A percentile compares a stretch with the other conserved stretches of the same genome.
Conservation (phyloP, 176 grass and related monocot genomes). For the Paspalum vaginatum region DNA sequence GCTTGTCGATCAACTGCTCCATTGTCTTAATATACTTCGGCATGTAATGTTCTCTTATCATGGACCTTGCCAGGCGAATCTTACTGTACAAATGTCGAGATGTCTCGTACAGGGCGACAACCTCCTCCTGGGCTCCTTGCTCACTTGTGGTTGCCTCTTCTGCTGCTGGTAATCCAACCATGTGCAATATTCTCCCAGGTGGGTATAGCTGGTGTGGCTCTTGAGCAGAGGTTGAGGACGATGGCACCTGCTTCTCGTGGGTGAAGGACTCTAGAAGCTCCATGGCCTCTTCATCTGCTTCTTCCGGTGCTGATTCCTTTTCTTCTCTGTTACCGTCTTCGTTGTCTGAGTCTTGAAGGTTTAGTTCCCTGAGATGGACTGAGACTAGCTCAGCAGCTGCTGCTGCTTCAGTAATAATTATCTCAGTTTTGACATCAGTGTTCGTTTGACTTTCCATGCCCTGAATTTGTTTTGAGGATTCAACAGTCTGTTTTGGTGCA, state of each 20-base stretch:
- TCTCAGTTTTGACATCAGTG: constrained; percentile 25
- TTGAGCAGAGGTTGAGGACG: constrained; percentile 25
- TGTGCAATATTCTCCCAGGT: constrained; percentile 93
- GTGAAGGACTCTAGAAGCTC: constrained; percentile 38
- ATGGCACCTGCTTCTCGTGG: constrained; percentile 11
- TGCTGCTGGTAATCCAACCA: constrained; percentile 62
- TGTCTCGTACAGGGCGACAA: constrained; percentile 71
- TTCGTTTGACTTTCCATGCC: constrained; percentile 30
- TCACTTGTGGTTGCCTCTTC: constrained; percentile 40
- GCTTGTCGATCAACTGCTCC: constrained; percentile 71
- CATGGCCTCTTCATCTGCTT: not conserved
- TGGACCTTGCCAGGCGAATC: constrained; percentile 74
- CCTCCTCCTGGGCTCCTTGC: constrained; percentile 49
- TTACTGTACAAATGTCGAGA: constrained; percentile 81
- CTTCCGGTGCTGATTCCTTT: not conserved
- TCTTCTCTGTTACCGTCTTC: constrained; percentile 28
- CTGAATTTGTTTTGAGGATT: constrained; percentile 27
- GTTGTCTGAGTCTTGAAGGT: constrained; percentile 38
- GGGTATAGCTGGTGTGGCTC: constrained; percentile 71
- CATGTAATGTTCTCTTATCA: constrained; percentile 97
- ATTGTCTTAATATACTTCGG: constrained; percentile 79
- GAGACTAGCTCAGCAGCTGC: constrained; percentile 13
- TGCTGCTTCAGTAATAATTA: constrained; percentile 1
- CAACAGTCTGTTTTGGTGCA: constrained; percentile 16
- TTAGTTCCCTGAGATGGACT: constrained; percentile 29